Evolutionary conservation across 1,284 basidiomycete genomes (phyloP).

Genomic region (Rhodofomes roseus): DNA sequence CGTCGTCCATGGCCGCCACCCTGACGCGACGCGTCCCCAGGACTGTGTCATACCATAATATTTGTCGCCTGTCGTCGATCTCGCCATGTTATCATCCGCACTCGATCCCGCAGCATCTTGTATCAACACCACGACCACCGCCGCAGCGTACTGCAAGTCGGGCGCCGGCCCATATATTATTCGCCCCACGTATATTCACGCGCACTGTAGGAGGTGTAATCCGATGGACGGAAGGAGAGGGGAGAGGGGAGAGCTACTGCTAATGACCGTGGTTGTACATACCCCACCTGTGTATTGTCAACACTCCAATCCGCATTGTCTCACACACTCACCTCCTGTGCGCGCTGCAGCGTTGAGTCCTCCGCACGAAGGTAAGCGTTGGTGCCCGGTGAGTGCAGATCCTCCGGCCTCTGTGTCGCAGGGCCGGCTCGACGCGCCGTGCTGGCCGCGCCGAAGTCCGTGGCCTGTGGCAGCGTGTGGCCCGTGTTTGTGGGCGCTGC

Average conservation of each 20-base stretch:
- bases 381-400: background rate
- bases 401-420: background rate
- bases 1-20: slow-evolving; percentile 11
- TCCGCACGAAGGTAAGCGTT: background rate
- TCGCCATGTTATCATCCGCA: slow-evolving; percentile 16
- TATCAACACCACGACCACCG: slow-evolving; percentile 21
- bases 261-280: slow-evolving; percentile 11
- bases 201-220: slow-evolving; percentile 22
- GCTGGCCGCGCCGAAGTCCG: background rate
- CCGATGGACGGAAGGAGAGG: slow-evolving; percentile 17
- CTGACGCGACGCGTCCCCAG: slow-evolving; percentile 15
- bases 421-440: background rate
- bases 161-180: slow-evolving; percentile 19
- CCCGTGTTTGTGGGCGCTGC: background rate
- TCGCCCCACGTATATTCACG: slow-evolving; percentile 14
- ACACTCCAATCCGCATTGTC: slow-evolving; percentile 1
- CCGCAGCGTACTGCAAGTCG: slow-evolving; percentile 14
- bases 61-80: slow-evolving; percentile 9
- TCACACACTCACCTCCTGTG: background rate
- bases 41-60: slow-evolving; percentile 19
- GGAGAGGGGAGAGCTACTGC: slow-evolving; percentile 6
- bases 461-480: background rate
- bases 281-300: slow-evolving; percentile 12
- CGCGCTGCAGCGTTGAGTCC: background rate
- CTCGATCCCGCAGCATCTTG: slow-evolving; percentile 22